Percentiles rank a stretch among this genome's conserved stretches.
phyloP scores from a whole-genome alignment of 345 rosid species.

The Linum tenue region DNA sequence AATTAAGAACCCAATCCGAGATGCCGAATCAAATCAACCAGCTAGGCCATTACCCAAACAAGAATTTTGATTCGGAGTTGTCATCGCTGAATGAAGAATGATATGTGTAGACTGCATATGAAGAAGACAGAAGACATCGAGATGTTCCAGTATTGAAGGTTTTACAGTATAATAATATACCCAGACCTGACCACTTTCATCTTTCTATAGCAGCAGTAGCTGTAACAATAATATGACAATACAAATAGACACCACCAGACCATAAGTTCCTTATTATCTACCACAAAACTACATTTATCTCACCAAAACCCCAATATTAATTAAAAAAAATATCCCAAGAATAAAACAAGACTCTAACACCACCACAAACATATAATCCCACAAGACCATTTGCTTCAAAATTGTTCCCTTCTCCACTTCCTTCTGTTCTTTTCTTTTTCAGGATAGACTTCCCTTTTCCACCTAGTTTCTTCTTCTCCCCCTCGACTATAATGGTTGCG shows the following conservation, averaged over 20 bases:
- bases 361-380: not conserved
- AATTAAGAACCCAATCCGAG: not conserved
- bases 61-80: too few relatives aligned
- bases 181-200: slow-evolving; percentile 22
- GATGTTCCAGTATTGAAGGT: slow-evolving; percentile 10
- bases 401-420: slow-evolving; percentile 26
- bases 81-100: too few relatives aligned
- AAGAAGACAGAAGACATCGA: not conserved
- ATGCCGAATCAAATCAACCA: not conserved
- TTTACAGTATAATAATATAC: slow-evolving; percentile 41
- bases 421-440: too few relatives aligned
- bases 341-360: slow-evolving; percentile 25
- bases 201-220: slow-evolving; percentile 33
- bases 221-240: slow-evolving; percentile 17
- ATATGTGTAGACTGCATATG: too few relatives aligned
- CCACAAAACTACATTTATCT: slow-evolving; percentile 42
- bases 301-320: slow-evolving; percentile 45
- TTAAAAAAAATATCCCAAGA: slow-evolving; percentile 20
- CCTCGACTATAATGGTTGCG: slow-evolving; percentile 31
- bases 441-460: too few relatives aligned
- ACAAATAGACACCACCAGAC: slow-evolving; percentile 22
- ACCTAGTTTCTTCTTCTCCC: slow-evolving; percentile 12
- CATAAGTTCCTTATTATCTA: slow-evolving; percentile 46
- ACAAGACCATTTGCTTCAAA: slow-evolving; percentile 49
- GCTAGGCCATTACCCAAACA: too few relatives aligned